These are phyloP conservation scores for Wickerhamiella australiensis DNA, from an alignment of 805 yeast species.

Conservation along the genomic window DNA sequence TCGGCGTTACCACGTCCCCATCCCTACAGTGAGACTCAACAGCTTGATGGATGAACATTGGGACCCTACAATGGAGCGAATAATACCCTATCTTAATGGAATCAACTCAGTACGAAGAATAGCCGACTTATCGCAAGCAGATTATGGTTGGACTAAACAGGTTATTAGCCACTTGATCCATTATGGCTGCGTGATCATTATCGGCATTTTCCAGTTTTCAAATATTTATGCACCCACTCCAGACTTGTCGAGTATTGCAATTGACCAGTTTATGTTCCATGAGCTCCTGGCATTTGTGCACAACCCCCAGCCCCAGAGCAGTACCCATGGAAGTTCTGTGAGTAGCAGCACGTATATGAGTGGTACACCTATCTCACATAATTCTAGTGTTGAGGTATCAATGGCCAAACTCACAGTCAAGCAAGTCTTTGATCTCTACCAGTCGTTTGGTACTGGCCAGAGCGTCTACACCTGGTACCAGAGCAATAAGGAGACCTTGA, in stretches of 20 bases:
- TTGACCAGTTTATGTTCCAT: constrained; percentile 50
- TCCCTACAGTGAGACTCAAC: constrained; percentile 66
- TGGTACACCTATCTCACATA: constrained; percentile 8
- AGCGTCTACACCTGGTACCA: constrained; percentile 72
- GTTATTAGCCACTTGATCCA: constrained; percentile 87
- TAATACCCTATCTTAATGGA: constrained; percentile 79
- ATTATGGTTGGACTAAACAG: constrained; percentile 61
- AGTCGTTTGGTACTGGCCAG: constrained; percentile 66
- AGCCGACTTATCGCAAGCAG: constrained; percentile 69
- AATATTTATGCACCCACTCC: constrained; percentile 86
- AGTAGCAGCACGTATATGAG: constrained; percentile 11
- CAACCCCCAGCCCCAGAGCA: constrained; percentile 23
- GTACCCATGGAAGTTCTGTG: constrained; percentile 5
- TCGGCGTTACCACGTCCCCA: constrained; percentile 77
- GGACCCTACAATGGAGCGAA: constrained; percentile 93
- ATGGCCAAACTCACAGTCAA: constrained; percentile 9
- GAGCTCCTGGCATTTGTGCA: constrained; percentile 81
- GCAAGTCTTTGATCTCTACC: constrained; percentile 53
- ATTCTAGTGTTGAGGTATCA: constrained; percentile 5
- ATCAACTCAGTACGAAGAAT: constrained; percentile 69
- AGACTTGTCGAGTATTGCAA: constrained; percentile 53
- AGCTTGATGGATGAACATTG: constrained; percentile 76
- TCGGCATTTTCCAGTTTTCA: constrained; percentile 80
- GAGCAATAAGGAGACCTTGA: constrained; percentile 46
- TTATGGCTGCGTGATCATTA: constrained; percentile 69